phyloP scores from a whole-genome alignment of 108 stramenopile genomes.

The Parietichytrium sp. region DNA sequence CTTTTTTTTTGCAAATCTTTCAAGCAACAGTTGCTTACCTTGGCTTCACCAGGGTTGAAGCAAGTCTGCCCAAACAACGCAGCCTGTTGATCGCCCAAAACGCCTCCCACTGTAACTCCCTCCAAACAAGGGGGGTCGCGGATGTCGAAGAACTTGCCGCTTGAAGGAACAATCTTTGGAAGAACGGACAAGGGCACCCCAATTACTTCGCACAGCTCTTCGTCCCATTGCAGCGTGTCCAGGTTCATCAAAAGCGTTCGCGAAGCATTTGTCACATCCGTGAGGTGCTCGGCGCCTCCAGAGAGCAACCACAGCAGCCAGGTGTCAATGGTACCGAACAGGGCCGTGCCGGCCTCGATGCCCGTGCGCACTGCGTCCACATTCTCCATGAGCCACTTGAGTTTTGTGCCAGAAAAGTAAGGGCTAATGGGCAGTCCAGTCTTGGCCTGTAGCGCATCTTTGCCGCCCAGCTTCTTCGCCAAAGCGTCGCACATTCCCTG shows the following conservation, averaged over 20 bases:
- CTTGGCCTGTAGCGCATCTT: slow-evolving; percentile 72
- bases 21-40: too few species aligned
- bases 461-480: slow-evolving; percentile 59
- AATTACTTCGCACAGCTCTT: slow-evolving; percentile 65
- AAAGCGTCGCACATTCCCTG: slow-evolving; percentile 71
- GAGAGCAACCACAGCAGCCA: slow-evolving; percentile 88
- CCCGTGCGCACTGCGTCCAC: slow-evolving; percentile 65
- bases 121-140: slow-evolving; percentile 46
- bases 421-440: slow-evolving; percentile 91
- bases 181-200: slow-evolving; percentile 43
- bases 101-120: slow-evolving; percentile 74
- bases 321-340: slow-evolving; percentile 93
- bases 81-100: slow-evolving; percentile 94
- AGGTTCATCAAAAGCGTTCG: slow-evolving; percentile 91
- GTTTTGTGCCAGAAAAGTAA: slow-evolving; percentile 95
- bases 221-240: slow-evolving; percentile 77
- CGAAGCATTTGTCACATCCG: slow-evolving; percentile 91
- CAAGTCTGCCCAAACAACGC: slow-evolving; percentile 92
- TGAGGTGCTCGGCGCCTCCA: slow-evolving; percentile 73
- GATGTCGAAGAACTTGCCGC: slow-evolving; percentile 40
- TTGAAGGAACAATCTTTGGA: slow-evolving; percentile 26
- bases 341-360: slow-evolving; percentile 50
- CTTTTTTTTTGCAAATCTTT: not conserved
- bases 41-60: slow-evolving; percentile 82
- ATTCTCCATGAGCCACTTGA: slow-evolving; percentile 87